Conservation (phyloP, 805 yeast genomes). For the Soucietia sequanensis region DNA sequence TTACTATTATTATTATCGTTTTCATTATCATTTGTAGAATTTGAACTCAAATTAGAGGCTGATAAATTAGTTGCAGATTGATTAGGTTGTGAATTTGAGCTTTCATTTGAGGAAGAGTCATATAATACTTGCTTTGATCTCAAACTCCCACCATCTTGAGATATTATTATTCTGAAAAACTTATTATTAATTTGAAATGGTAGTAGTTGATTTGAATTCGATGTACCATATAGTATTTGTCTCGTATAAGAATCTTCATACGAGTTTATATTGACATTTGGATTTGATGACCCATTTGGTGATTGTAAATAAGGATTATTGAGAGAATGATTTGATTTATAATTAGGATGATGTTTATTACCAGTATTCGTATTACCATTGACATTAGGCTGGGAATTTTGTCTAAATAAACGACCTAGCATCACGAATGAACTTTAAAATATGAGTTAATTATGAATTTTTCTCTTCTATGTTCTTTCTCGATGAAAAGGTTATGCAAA, state of each 20-base stretch:
- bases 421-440: conserved; percentile 9
- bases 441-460: not conserved
- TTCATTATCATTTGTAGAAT: not conserved
- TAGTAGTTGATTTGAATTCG: conserved; percentile 23
- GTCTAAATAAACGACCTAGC: conserved; percentile 39
- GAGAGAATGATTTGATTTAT: too few relatives aligned
- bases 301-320: conserved; percentile 5
- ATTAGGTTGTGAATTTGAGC: too few relatives aligned
- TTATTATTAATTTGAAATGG: conserved; percentile 26
- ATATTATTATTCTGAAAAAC: conserved; percentile 42
- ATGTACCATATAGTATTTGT: conserved; percentile 46
- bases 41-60: not conserved
- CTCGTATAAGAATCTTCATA: conserved; percentile 47
- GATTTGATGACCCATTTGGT: conserved; percentile 5
- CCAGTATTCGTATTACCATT: conserved; percentile 1
- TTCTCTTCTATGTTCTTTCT: not conserved
- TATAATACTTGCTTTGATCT: conserved; percentile 48
- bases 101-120: conserved; percentile 41
- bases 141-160: conserved; percentile 52
- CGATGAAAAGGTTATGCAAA: too few relatives aligned
- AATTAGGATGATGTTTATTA: conserved; percentile 2
- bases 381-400: conserved; percentile 10
- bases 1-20: not conserved
- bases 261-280: conserved; percentile 16
- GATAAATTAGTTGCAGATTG: conserved; percentile 3